Evolutionary conservation across 176 grass and related monocot genomes (phyloP).

Genomic region (Dactylis glomerata): DNA sequence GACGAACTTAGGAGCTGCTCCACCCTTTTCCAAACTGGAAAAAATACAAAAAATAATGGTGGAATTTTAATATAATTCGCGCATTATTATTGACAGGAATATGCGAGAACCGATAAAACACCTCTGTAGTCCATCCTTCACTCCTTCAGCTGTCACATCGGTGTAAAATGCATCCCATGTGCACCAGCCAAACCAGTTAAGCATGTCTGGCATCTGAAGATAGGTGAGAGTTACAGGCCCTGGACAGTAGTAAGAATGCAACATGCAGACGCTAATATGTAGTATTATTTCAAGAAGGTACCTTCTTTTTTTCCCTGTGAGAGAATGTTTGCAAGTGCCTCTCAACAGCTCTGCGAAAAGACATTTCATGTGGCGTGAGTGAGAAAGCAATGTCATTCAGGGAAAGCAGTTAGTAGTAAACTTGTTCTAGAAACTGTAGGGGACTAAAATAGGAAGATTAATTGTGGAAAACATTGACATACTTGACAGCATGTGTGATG

Average conservation of each 20-base stretch:
- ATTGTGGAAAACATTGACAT: slow-evolving; percentile 14
- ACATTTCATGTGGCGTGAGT: slow-evolving; percentile 14
- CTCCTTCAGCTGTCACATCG: slow-evolving; percentile 61
- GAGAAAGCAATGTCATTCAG: slow-evolving; percentile 15
- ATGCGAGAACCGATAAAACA: background rate
- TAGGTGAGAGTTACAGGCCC: slow-evolving; percentile 11
- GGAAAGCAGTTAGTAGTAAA: background rate
- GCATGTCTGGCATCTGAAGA: slow-evolving; percentile 68
- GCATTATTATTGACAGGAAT: background rate
- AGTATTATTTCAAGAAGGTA: slow-evolving; percentile 19
- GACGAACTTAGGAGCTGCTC: slow-evolving; percentile 63
- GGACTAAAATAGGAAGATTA: slow-evolving; percentile 7
- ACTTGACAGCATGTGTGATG: slow-evolving; percentile 73
- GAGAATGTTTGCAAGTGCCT: slow-evolving; percentile 74
- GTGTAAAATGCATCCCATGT: slow-evolving; percentile 97
- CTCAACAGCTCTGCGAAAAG: slow-evolving; percentile 58
- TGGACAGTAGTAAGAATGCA: slow-evolving; percentile 17
- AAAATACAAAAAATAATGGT: background rate
- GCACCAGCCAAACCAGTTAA: slow-evolving; percentile 96
- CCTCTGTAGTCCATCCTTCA: slow-evolving; percentile 71
- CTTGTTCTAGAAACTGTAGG: background rate
- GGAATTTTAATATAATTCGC: background rate
- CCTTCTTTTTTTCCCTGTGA: slow-evolving; percentile 80
- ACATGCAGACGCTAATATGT: background rate
- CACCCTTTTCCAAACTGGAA: slow-evolving; percentile 58